A percentile compares a stretch with the other conserved stretches of the same genome.
phyloP scores from a whole-genome alignment of 306 rosid species.

The Quercus aquifolioides region DNA sequence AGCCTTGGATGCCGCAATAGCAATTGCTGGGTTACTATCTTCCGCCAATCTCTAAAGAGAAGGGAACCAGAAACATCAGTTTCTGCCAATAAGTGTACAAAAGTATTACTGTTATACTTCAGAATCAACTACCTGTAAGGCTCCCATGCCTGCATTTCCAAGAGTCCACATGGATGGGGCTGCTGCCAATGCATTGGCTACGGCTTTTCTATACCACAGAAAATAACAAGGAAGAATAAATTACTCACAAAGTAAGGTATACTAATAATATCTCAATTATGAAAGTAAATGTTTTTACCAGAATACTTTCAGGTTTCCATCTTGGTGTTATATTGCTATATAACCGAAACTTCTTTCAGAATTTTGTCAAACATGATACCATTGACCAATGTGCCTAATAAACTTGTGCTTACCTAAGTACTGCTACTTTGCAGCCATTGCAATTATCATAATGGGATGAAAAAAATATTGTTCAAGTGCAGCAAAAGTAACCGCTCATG shows the following conservation, averaged over 20 bases:
- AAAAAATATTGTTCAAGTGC: not conserved
- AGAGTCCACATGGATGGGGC: constrained; percentile 99
- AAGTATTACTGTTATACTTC: not conserved
- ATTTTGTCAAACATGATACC: not conserved
- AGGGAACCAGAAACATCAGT: constrained; percentile 15
- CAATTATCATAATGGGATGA: not conserved
- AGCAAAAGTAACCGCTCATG: not conserved
- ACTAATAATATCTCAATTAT: not conserved
- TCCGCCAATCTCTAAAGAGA: constrained; percentile 80
- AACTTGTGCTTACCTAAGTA: not conserved
- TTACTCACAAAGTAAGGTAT: not conserved
- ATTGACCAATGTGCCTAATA: too few species aligned
- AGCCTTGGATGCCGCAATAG: constrained; percentile 82
- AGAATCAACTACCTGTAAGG: constrained; percentile 62
- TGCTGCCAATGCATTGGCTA: constrained; percentile 83
- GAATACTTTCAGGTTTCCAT: not conserved
- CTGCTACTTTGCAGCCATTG: not conserved
- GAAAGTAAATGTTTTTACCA: not conserved
- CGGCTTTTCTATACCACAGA: constrained; percentile 53
- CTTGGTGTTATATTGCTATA: not conserved
- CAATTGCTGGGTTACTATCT: constrained; percentile 78
- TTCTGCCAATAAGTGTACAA: not conserved
- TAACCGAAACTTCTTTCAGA: not conserved
- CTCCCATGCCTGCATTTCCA: constrained; percentile 99
- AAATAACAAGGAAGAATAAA: not conserved